These are phyloP conservation scores for Solanum lignicaule DNA, from an alignment of 257 asterid genomes.

Conservation along the genomic window DNA sequence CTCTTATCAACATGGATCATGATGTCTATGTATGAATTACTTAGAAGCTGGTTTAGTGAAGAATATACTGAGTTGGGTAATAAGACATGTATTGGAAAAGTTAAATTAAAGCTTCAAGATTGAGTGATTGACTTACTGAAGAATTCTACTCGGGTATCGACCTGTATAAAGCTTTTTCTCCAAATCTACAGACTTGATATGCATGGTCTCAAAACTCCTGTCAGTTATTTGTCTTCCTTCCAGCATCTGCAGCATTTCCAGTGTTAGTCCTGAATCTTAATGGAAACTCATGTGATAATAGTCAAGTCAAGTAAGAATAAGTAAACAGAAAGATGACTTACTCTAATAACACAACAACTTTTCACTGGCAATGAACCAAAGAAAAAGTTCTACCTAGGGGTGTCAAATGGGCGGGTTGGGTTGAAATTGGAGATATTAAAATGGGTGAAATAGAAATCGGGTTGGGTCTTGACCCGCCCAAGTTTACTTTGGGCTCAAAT, in stretches of 20 bases:
- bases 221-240: slow-evolving; percentile 18
- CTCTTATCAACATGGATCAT: neutral
- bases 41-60: neutral
- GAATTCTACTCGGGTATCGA: slow-evolving; percentile 38
- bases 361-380: neutral
- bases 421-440: no score
- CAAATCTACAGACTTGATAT: slow-evolving; percentile 33
- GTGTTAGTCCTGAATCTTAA: neutral
- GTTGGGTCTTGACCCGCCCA: no score
- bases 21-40: neutral
- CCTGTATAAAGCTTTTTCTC: slow-evolving; percentile 37
- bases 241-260: slow-evolving; percentile 27
- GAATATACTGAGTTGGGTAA: neutral
- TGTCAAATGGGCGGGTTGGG: no score
- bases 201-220: slow-evolving; percentile 14
- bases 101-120: neutral
- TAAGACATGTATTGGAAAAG: neutral
- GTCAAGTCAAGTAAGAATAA: neutral
- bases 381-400: neutral
- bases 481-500: no score
- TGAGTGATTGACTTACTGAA: slow-evolving; percentile 26
- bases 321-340: neutral
- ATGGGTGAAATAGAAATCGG: no score
- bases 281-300: neutral
- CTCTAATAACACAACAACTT: neutral